Evolutionary conservation across 2,329 filamentous ascomycete species (phyloP), one percentile per base, ranked within the genome.

Genomic region (Periglandula ipomoeae): DNA sequence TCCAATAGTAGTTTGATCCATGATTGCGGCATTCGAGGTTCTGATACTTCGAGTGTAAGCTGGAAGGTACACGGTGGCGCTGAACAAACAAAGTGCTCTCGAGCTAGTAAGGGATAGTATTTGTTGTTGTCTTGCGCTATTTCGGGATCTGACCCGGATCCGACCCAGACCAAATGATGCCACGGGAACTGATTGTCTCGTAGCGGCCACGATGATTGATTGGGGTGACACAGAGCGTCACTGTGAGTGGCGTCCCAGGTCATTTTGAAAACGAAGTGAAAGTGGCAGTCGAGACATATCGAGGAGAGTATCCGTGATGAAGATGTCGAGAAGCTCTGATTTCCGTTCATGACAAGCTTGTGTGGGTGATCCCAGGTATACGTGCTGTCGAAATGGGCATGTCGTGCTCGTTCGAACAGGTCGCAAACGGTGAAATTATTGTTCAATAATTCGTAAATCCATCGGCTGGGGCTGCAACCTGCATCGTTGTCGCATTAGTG

Each of bases 1-100:
- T 81, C 75, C 4, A 61, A 60, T 13, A 82, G 60, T 15, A 70
- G 60, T 11, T 64, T 53, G 2, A 76, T 62, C 66, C 70, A 73
- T 48, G 61, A 60, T 3, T 57, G 55, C 10, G 61, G 57, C 53
- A 82, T 66, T 2, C 74, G 73, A 10, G 75, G 75, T 46, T 66
- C 57, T 6, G 71, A 74, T 6, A 81, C 65, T 47, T 78, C 72
- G 17, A 81, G 59, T 2, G 59, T 65, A 34, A 79, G 47, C 20
- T 61, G 55, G 37, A 73, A 68, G 1, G 65, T 64, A 56, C 74
- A 77, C 7, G 61, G 56, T 1, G 58, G 57, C 3, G 68, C 65
- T 0, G 68, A 72, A 58, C 74, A 77, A 22, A 61, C 56, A 46
- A 72, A 74, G 13, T 57, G 50, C 24, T 69, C 65, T 23, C 60